phyloP scores from a whole-genome alignment of 129 eudicot species.

The Saposhnikovia divaricata region DNA sequence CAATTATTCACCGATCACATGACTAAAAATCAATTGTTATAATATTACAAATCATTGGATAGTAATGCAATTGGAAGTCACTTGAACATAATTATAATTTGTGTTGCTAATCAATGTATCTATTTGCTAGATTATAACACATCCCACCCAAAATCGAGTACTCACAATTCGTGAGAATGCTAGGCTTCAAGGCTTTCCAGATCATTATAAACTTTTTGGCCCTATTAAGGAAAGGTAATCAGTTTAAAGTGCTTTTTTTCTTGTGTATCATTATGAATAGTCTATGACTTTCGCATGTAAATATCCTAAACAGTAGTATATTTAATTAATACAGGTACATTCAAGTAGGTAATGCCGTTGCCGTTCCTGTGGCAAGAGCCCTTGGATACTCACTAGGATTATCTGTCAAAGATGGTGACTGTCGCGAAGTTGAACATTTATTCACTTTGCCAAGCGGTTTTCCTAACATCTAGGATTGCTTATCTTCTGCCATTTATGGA shows the following conservation, averaged over 20 bases:
- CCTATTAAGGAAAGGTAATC: slow-evolving; percentile 68
- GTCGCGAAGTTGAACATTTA: not conserved
- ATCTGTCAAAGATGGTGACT: not conserved
- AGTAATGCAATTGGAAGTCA: no score
- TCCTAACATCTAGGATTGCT: not conserved
- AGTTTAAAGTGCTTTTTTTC: not conserved
- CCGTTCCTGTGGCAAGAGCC: not conserved
- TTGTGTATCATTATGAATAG: not conserved
- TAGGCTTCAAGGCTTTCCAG: slow-evolving; percentile 73
- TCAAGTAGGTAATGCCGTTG: slow-evolving; percentile 9
- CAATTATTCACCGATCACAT: no score
- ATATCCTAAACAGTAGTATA: no score
- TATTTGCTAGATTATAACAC: slow-evolving; percentile 36
- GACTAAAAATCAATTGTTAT: no score
- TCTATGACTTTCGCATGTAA: not conserved
- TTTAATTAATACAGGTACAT: not conserved
- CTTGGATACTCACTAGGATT: not conserved
- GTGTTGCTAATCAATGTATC: no score
- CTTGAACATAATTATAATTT: no score
- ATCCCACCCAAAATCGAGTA: slow-evolving; percentile 61
- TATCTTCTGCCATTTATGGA: no score
- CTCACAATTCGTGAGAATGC: slow-evolving; percentile 65
- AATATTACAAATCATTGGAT: no score
- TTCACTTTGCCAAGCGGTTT: not conserved
- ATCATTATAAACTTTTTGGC: slow-evolving; percentile 55